Percentiles rank a stretch among this genome's conserved stretches.
phyloP scores from a whole-genome alignment of 352 stramenopile species.

The Globisporangium carolinianum region DNA sequence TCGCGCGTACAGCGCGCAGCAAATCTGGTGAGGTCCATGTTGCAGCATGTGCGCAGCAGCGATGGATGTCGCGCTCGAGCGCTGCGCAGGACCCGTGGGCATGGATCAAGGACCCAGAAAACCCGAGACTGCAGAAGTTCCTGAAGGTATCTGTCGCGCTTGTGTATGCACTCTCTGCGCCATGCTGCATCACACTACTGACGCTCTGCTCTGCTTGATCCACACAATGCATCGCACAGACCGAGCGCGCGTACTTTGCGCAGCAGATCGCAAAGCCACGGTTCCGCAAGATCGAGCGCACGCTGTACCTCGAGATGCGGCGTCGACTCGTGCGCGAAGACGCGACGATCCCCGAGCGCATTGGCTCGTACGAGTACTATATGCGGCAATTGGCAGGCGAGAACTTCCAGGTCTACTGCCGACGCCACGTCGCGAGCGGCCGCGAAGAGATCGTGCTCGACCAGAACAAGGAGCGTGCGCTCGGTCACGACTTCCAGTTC shows the following conservation, averaged over 20 bases:
- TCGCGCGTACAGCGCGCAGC: background rate
- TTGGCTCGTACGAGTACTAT: constrained; percentile 73
- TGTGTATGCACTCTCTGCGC: background rate
- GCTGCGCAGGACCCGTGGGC: constrained; percentile 12
- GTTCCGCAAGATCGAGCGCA: constrained; percentile 52
- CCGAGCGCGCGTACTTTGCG: constrained; percentile 44
- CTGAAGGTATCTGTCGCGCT: constrained; percentile 22
- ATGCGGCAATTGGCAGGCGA: constrained; percentile 45
- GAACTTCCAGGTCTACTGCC: constrained; percentile 82
- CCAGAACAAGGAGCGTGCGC: constrained; percentile 50
- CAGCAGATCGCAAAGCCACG: constrained; percentile 44
- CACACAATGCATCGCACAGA: background rate
- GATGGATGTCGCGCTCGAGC: background rate
- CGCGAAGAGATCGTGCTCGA: constrained; percentile 65
- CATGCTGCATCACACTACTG: background rate
- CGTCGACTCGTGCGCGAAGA: constrained; percentile 56
- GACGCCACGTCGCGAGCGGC: constrained; percentile 21
- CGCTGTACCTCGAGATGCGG: constrained; percentile 61
- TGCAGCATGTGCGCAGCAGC: no score
- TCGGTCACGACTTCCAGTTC: constrained; percentile 53
- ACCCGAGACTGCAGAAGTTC: constrained; percentile 48
- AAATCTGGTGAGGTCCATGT: no score
- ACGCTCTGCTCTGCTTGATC: no score
- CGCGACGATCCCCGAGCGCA: constrained; percentile 64
- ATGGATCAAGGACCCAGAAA: constrained; percentile 44